phyloP scores from a whole-genome alignment of 2,329 filamentous ascomycete species.

The Scytalidium lignicola region DNA sequence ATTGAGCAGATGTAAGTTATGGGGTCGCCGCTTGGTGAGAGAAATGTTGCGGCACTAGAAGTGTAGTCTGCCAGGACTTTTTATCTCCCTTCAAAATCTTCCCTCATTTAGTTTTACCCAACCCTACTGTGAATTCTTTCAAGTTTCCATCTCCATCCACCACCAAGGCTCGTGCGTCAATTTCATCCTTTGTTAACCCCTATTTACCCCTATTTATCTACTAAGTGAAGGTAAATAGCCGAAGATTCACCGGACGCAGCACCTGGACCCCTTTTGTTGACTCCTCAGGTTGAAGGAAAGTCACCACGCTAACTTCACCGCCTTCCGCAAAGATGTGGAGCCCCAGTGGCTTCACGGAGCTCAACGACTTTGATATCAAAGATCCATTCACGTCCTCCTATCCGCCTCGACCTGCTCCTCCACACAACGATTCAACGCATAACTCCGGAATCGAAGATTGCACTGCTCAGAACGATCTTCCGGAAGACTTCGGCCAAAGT shows the following conservation, averaged over 20 bases:
- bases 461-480: not conserved
- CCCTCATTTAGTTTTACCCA: no score
- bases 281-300: not conserved
- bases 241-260: not conserved
- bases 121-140: no score
- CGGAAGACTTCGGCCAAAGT: not conserved
- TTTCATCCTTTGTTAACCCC: no score
- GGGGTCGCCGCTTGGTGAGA: no score
- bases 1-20: no score
- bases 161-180: no score
- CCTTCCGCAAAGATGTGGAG: not conserved
- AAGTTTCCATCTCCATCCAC: no score
- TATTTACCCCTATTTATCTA: no score
- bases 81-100: no score
- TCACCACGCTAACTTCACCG: not conserved
- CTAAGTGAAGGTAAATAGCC: not conserved
- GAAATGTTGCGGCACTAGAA: no score
- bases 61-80: no score
- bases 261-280: no score
- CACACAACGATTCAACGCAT: not conserved
- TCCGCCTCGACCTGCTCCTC: not conserved
- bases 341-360: not conserved
- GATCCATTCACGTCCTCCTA: not conserved
- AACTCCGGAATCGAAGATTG: not conserved
- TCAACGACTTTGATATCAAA: not conserved